Conservation (phyloP, 1,284 basidiomycete genomes). For the Coniferiporia sulphurascens region DNA sequence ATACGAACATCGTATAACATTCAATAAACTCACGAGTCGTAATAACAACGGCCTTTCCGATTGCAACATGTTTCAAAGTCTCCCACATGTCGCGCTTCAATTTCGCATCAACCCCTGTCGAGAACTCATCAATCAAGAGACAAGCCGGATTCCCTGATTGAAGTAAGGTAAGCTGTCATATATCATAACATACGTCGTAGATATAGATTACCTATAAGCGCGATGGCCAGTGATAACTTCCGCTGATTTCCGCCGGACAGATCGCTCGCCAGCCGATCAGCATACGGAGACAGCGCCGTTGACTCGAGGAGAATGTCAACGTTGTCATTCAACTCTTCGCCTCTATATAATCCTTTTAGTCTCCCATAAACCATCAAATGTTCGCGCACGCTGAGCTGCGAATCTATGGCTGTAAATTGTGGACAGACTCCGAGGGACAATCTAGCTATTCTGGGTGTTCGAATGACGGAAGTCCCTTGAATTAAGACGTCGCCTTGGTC, state of each 20-base stretch:
- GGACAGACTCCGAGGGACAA: slow-evolving; percentile 74
- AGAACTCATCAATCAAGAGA: slow-evolving; percentile 79
- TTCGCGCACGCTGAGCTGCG: slow-evolving; percentile 71
- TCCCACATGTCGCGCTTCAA: slow-evolving; percentile 83
- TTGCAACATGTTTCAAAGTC: slow-evolving; percentile 58
- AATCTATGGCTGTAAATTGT: slow-evolving; percentile 79
- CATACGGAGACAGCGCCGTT: slow-evolving; percentile 57
- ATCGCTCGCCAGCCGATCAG: slow-evolving; percentile 65
- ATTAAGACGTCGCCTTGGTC: slow-evolving; percentile 65
- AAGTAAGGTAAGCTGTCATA: background rate
- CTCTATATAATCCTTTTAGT: slow-evolving; percentile 58
- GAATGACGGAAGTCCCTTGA: slow-evolving; percentile 56
- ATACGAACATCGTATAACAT: background rate
- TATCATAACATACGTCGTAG: background rate
- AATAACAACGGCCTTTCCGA: slow-evolving; percentile 62
- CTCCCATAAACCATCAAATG: slow-evolving; percentile 66
- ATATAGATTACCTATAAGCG: slow-evolving; percentile 56
- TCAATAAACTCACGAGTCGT: slow-evolving; percentile 52
- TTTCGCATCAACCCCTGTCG: slow-evolving; percentile 77
- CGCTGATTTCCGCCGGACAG: slow-evolving; percentile 79
- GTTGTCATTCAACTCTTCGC: slow-evolving; percentile 46
- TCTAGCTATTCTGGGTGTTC: slow-evolving; percentile 55
- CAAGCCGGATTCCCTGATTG: slow-evolving; percentile 66
- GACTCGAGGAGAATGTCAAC: slow-evolving; percentile 55
- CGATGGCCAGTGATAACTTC: slow-evolving; percentile 73